Evolutionary conservation across 2,329 filamentous ascomycete genomes (phyloP).

Genomic region (Sclerotinia trifoliorum): DNA sequence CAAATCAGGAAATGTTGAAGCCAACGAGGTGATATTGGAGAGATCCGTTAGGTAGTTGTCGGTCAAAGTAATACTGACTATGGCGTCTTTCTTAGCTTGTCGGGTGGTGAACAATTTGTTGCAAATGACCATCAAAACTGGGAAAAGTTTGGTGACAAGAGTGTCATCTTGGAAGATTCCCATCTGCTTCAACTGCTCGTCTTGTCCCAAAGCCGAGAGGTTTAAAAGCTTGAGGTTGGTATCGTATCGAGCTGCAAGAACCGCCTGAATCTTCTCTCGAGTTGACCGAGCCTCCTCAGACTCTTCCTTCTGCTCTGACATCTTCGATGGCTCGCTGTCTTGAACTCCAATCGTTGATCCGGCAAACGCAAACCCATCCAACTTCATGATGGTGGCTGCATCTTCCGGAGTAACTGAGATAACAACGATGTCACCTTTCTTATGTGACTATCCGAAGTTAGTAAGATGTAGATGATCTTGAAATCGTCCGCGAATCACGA

Average conservation of each 20-base stretch:
- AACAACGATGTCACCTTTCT: constrained; percentile 67
- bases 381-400: constrained; percentile 61
- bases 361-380: constrained; percentile 69
- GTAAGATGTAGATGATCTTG: constrained; percentile 48
- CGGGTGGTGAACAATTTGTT: constrained; percentile 71
- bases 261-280: constrained; percentile 65
- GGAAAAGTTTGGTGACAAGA: constrained; percentile 76
- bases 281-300: constrained; percentile 57
- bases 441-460: constrained; percentile 69
- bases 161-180: constrained; percentile 69
- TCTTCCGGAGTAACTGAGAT: constrained; percentile 65
- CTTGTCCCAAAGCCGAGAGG: constrained; percentile 73
- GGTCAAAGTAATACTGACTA: constrained; percentile 78
- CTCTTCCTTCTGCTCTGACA: constrained; percentile 40
- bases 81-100: constrained; percentile 71
- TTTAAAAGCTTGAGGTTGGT: constrained; percentile 72
- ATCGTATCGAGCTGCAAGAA: constrained; percentile 75
- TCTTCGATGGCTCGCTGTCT: constrained; percentile 40
- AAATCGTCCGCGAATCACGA: constrained; percentile 37
- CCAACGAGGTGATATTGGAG: constrained; percentile 68
- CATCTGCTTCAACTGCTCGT: constrained; percentile 68
- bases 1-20: constrained; percentile 78
- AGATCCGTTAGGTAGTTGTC: constrained; percentile 77
- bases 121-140: constrained; percentile 84
- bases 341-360: constrained; percentile 58